These are phyloP conservation scores for Cnidoscolus chayamansa DNA, from an alignment of 441 rosid species.

Conservation along the genomic window DNA sequence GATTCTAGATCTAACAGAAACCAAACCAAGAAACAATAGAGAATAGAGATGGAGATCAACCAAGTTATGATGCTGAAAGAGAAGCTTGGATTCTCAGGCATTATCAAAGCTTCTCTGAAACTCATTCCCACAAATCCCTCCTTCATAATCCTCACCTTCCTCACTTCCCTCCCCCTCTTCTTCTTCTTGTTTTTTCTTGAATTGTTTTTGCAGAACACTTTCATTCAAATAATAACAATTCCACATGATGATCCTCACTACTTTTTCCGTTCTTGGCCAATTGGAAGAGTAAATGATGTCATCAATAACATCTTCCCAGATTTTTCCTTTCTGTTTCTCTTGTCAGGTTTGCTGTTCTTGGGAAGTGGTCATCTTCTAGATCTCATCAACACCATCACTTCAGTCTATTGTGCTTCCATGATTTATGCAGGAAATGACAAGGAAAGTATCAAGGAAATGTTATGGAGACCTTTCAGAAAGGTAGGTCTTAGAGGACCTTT, in stretches of 20 bases:
- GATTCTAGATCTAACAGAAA: background rate
- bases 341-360: background rate
- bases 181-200: constrained; percentile 36
- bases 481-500: constrained; percentile 31
- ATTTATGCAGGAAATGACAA: constrained; percentile 20
- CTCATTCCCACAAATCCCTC: constrained; percentile 15
- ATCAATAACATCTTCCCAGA: background rate
- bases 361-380: background rate
- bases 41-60: background rate
- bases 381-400: background rate
- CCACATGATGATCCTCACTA: too few relatives aligned
- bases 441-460: constrained; percentile 13
- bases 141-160: constrained; percentile 25
- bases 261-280: too few relatives aligned
- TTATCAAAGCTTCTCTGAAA: constrained; percentile 23
- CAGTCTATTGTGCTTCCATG: background rate
- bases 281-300: too few relatives aligned
- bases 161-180: constrained; percentile 34
- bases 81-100: constrained; percentile 30
- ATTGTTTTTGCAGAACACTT: constrained; percentile 25
- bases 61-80: constrained; percentile 15
- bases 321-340: background rate
- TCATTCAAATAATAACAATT: background rate
- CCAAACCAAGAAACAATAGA: background rate
- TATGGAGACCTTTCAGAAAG: constrained; percentile 11